Percentiles rank a stretch among this genome's conserved stretches.
phyloP scores from a whole-genome alignment of 352 stramenopile species.

The Phytopythium vexans region DNA sequence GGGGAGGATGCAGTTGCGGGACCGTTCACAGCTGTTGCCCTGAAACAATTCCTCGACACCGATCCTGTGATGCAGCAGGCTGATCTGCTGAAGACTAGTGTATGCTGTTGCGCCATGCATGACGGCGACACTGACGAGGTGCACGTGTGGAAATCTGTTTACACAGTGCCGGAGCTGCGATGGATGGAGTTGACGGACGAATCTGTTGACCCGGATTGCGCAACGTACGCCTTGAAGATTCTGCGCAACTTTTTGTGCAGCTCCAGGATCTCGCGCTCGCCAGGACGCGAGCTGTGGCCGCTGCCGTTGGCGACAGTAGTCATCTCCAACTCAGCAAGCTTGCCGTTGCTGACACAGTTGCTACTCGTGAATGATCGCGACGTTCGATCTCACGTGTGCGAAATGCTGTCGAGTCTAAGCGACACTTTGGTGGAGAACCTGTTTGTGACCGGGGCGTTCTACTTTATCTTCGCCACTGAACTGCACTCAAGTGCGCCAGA shows the following conservation, averaged over 20 bases:
- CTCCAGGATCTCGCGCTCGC: constrained; percentile 24
- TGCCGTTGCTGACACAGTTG: constrained; percentile 62
- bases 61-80: constrained; percentile 27
- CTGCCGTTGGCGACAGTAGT: constrained; percentile 55
- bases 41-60: constrained; percentile 57
- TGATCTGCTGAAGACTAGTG: constrained; percentile 32
- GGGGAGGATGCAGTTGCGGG: constrained; percentile 17
- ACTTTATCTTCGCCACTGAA: constrained; percentile 62
- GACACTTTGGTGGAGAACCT: constrained; percentile 46
- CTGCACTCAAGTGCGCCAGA: constrained; percentile 17
- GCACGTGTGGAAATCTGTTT: constrained; percentile 60
- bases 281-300: constrained; percentile 37
- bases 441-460: constrained; percentile 62
- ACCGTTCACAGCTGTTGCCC: constrained; percentile 47
- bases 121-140: constrained; percentile 19
- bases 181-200: constrained; percentile 80
- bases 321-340: constrained; percentile 37
- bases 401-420: constrained; percentile 58
- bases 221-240: constrained; percentile 46
- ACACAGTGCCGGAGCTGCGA: constrained; percentile 66
- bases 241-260: constrained; percentile 64
- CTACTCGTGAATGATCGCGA: constrained; percentile 53
- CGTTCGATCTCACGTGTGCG: constrained; percentile 50
- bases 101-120: constrained; percentile 72
- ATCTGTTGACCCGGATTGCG: constrained; percentile 45